Percentiles rank a stretch among this genome's conserved stretches.
phyloP scores from a whole-genome alignment of 495 filamentous ascomycete species.

The Penicillium canariense region DNA sequence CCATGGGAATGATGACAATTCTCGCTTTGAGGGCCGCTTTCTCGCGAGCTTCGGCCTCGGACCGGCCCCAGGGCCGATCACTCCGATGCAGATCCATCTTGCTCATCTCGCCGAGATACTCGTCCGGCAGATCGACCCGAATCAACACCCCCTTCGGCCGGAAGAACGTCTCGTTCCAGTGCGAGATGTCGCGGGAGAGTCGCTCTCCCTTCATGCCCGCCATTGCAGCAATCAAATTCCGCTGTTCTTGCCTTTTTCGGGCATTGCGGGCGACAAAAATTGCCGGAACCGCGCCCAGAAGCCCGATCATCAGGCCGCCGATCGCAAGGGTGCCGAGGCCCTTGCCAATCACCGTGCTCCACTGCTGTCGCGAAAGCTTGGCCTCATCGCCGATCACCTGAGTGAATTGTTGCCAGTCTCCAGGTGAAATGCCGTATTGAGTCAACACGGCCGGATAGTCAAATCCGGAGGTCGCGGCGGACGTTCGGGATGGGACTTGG shows the following conservation, averaged over 20 bases:
- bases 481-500: slow-evolving; percentile 33
- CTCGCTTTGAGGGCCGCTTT: slow-evolving; percentile 28
- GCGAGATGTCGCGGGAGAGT: slow-evolving; percentile 25
- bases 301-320: slow-evolving; percentile 35
- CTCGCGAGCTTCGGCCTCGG: slow-evolving; percentile 7
- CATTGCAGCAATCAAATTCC: slow-evolving; percentile 29
- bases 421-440: slow-evolving; percentile 17
- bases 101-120: slow-evolving; percentile 25
- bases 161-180: slow-evolving; percentile 39
- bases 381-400: slow-evolving; percentile 29
- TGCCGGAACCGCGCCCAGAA: slow-evolving; percentile 34
- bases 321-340: slow-evolving; percentile 34
- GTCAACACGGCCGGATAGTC: slow-evolving; percentile 29
- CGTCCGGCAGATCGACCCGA: slow-evolving; percentile 36
- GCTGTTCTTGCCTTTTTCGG: slow-evolving; percentile 24
- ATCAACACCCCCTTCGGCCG: slow-evolving; percentile 32
- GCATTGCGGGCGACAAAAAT: slow-evolving; percentile 20
- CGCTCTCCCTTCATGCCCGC: slow-evolving; percentile 4
- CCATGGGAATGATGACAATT: slow-evolving; percentile 37
- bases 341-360: slow-evolving; percentile 33
- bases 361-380: slow-evolving; percentile 32
- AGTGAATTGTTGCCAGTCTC: slow-evolving; percentile 35
- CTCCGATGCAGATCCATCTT: slow-evolving; percentile 24
- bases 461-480: slow-evolving; percentile 32
- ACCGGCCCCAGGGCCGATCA: background rate